phyloP scores from a whole-genome alignment of 2,329 filamentous ascomycete species.

The Mycosphaerella arachidis region DNA sequence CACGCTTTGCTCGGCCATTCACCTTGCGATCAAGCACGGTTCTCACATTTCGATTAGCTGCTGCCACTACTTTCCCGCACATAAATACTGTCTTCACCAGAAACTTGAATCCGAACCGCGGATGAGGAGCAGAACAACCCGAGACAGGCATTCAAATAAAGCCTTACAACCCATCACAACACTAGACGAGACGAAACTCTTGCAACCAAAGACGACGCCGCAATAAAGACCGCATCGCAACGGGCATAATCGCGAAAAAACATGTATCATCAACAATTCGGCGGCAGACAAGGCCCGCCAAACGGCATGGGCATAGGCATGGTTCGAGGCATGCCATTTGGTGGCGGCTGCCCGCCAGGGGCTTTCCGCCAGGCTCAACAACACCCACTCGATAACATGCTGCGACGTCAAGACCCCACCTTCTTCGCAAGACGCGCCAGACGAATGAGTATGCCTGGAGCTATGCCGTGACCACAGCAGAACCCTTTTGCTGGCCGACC shows the following conservation, averaged over 20 bases:
- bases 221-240: too few species aligned
- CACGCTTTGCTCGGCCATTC: background rate
- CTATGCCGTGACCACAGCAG: background rate
- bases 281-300: background rate
- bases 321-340: background rate
- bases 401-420: background rate
- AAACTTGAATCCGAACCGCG: too few species aligned
- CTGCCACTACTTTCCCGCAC: background rate
- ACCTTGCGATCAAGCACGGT: background rate
- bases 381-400: background rate
- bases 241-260: background rate
- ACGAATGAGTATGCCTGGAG: background rate
- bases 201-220: too few species aligned
- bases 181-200: background rate
- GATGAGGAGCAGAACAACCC: too few species aligned
- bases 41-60: background rate
- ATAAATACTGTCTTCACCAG: background rate
- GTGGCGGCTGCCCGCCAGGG: background rate
- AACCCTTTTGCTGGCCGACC: background rate
- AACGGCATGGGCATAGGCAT: background rate
- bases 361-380: background rate
- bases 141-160: too few species aligned
- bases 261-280: background rate
- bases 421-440: background rate
- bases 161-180: background rate